Evolutionary conservation across 768 basidiomycete species (phyloP).

Genomic region (Tephrocybe sp.): DNA sequence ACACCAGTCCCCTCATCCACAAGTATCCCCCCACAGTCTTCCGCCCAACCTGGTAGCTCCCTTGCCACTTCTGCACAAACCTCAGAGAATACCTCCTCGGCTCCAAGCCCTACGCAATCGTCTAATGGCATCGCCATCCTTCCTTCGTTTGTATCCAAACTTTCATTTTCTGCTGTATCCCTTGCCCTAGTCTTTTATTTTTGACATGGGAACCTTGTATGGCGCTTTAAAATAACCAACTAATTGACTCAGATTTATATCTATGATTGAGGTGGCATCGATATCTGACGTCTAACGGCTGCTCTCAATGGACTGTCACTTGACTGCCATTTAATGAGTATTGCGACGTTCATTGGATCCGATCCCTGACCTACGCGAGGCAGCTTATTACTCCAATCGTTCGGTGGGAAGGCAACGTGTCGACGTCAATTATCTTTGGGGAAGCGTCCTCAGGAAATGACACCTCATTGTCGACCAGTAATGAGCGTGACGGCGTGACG

Average conservation of each 20-base stretch:
- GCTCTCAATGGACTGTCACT: no score
- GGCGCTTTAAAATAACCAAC: background rate
- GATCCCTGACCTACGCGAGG: background rate
- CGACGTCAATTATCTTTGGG: background rate
- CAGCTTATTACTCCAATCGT: background rate
- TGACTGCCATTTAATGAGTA: no score
- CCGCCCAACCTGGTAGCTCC: slow-evolving; percentile 4
- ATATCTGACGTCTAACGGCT: no score
- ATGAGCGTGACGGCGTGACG: slow-evolving; percentile 7
- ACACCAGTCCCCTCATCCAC: background rate
- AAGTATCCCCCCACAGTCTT: slow-evolving; percentile 2
- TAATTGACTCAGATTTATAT: no score
- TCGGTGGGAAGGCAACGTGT: background rate
- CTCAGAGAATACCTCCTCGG: slow-evolving; percentile 13
- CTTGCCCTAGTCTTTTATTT: background rate
- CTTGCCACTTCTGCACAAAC: slow-evolving; percentile 10
- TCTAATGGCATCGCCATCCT: slow-evolving; percentile 1
- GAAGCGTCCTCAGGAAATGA: background rate
- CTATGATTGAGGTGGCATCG: no score
- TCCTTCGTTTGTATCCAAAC: slow-evolving; percentile 8
- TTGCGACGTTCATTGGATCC: background rate
- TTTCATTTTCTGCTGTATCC: slow-evolving; percentile 6
- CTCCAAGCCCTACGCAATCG: slow-evolving; percentile 16
- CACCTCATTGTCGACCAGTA: background rate
- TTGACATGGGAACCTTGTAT: no score